A percentile compares a stretch with the other conserved stretches of the same genome.
Conservation (phyloP, 2,329 filamentous ascomycete species). For the Colletotrichum simmondsii region DNA sequence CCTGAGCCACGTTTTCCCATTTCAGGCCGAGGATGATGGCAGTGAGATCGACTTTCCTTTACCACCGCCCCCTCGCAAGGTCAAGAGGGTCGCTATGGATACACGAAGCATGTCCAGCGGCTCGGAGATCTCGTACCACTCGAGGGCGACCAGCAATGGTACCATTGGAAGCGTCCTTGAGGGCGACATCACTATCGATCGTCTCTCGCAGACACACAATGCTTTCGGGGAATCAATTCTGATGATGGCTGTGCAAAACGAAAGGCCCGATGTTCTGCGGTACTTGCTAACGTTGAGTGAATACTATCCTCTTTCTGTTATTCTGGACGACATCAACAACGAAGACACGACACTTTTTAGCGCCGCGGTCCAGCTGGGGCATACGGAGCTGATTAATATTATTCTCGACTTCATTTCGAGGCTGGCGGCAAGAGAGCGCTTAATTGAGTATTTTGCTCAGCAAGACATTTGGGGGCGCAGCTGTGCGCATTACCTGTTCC, state of each 20-base stretch:
- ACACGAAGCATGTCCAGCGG: constrained; percentile 87
- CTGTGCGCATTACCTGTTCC: constrained; percentile 95
- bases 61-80: constrained; percentile 57
- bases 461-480: constrained; percentile 90
- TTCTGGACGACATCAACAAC: constrained; percentile 88
- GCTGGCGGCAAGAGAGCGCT: constrained; percentile 62
- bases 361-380: constrained; percentile 87
- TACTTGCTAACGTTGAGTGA: constrained; percentile 84
- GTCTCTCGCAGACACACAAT: constrained; percentile 77
- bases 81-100: constrained; percentile 90
- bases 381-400: constrained; percentile 78
- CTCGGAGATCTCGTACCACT: constrained; percentile 86
- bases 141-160: constrained; percentile 80
- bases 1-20: constrained; percentile 91
- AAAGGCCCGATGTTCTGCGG: constrained; percentile 75
- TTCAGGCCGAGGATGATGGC: constrained; percentile 62
- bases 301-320: constrained; percentile 76
- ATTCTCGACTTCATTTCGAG: constrained; percentile 78
- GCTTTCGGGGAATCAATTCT: constrained; percentile 82
- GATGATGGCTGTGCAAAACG: constrained; percentile 86
- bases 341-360: constrained; percentile 91
- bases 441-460: constrained; percentile 76
- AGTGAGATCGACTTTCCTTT: constrained; percentile 41
- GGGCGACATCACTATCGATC: constrained; percentile 87
- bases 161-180: constrained; percentile 80